Evolutionary conservation across 73 alveolate genomes (phyloP).

Genomic region (Paramecium octaurelia): DNA sequence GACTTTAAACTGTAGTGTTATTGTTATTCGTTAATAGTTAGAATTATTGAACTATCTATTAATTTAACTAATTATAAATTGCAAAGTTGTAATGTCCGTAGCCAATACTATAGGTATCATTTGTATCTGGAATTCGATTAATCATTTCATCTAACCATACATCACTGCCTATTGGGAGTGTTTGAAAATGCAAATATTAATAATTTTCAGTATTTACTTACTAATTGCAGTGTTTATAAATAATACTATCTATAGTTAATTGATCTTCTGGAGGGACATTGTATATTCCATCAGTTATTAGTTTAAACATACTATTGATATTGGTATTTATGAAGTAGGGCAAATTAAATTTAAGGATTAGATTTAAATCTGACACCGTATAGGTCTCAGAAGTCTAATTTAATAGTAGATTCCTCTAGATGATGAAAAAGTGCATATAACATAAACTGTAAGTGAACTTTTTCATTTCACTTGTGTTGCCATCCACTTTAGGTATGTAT

Average conservation of each 20-base stretch:
- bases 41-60: not conserved
- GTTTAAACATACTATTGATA: not conserved
- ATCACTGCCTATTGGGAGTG: not conserved
- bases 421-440: not conserved
- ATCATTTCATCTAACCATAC: constrained; percentile 15
- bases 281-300: not conserved
- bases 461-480: not conserved
- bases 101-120: not conserved
- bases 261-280: not conserved
- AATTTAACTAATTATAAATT: not conserved
- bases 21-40: not conserved
- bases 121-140: not conserved
- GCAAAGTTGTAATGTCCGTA: not conserved
- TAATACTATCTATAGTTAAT: not conserved
- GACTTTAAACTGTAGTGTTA: not conserved
- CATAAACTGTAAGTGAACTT: not conserved
- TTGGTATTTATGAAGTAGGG: not conserved
- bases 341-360: not conserved
- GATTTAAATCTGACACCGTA: not conserved
- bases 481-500: not conserved
- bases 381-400: not conserved
- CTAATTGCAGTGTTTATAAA: not conserved
- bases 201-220: not conserved
- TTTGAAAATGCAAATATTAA: not conserved
- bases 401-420: not conserved